Conservation (phyloP, 2,329 filamentous ascomycete genomes). For the Camptophora hylomeconis region DNA sequence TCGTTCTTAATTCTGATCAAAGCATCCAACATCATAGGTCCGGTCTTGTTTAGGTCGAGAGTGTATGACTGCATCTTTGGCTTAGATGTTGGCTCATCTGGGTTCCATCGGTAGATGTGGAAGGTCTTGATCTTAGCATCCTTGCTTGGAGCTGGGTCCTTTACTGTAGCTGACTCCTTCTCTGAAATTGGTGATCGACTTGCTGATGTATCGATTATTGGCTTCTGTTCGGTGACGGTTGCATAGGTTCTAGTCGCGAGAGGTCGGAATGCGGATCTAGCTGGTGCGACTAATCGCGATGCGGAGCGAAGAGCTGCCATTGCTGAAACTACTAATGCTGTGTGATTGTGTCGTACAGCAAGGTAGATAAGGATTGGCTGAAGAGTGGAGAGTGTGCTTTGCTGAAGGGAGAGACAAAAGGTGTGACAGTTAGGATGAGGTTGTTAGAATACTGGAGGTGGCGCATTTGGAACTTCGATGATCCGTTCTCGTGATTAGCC, state of each 20-base stretch:
- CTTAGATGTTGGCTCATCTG: constrained; percentile 82
- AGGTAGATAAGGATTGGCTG: background rate
- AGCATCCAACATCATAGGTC: constrained; percentile 95
- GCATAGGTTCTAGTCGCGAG: constrained; percentile 32
- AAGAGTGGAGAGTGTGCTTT: background rate
- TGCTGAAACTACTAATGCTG: constrained; percentile 6
- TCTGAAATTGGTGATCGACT: constrained; percentile 27
- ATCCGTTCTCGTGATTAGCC: too few species aligned
- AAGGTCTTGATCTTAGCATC: constrained; percentile 73
- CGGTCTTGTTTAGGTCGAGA: constrained; percentile 95
- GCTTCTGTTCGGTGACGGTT: constrained; percentile 29
- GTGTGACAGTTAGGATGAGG: too few species aligned
- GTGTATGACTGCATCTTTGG: constrained; percentile 91
- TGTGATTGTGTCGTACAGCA: too few species aligned
- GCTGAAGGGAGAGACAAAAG: background rate
- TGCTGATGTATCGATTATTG: constrained; percentile 20
- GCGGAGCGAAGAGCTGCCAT: constrained; percentile 38
- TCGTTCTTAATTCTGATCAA: constrained; percentile 99
- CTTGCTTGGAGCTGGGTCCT: constrained; percentile 46
- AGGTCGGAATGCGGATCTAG: constrained; percentile 23
- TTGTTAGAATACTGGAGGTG: too few species aligned
- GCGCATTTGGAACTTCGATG: too few species aligned
- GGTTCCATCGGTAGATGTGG: constrained; percentile 98
- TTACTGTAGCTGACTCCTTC: constrained; percentile 45
- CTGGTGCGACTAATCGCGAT: constrained; percentile 29